Base-by-base conservation (phyloP, 768 basidiomycete genomes). In the Lentinula detonsa region DNA sequence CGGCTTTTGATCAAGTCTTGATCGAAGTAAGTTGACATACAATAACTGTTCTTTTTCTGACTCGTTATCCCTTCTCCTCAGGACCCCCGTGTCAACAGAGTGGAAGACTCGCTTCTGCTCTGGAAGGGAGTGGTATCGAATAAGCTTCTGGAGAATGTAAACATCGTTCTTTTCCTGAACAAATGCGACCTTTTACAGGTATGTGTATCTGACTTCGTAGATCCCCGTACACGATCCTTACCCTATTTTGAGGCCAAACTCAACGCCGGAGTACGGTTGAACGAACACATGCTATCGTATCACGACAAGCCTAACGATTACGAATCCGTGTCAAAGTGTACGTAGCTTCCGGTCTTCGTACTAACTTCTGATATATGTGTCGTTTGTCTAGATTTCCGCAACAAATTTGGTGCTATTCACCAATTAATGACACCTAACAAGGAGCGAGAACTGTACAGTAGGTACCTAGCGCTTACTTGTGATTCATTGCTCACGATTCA, bases 1-100 rank as follows among this genome's bases (percentile, higher is more conserved):
- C 91, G 42, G 88, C 87, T 28, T 93, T 93, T 66, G 91, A 93
- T 75, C 91, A 93, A 74, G 85, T 89, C 45, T 79, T 93, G 61
- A 77, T 83, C 31, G 91, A 93, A 81, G 90, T 90, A 61, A 62
- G 73, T 31, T 9, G 16, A 9, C n/a, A 16, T 49, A 66, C 49
- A 51, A 46, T 39, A 66, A 56, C 69, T 61, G 28, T 28, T 28
- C 28, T 4, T 28, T 43, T 37, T 13, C 58, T 51, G 40, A 52
- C 28, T 50, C n/a, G 13, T 31, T 35, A 2, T 3, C 58, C 13
- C 5, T 21, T 2, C 39, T 18, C n/a, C 34, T 60, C 66, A 93
- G 90, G 91, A 92, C 68, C 75, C 81, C 10, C 76, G 75, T 53
- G 85, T 90, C 23, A 94, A 93, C 70, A 81, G 91, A 61, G 70